A percentile compares a stretch with the other conserved stretches of the same genome.
These are phyloP conservation scores for Tephrocybe sp. DNA, from an alignment of 768 basidiomycete species.

Conservation along the genomic window DNA sequence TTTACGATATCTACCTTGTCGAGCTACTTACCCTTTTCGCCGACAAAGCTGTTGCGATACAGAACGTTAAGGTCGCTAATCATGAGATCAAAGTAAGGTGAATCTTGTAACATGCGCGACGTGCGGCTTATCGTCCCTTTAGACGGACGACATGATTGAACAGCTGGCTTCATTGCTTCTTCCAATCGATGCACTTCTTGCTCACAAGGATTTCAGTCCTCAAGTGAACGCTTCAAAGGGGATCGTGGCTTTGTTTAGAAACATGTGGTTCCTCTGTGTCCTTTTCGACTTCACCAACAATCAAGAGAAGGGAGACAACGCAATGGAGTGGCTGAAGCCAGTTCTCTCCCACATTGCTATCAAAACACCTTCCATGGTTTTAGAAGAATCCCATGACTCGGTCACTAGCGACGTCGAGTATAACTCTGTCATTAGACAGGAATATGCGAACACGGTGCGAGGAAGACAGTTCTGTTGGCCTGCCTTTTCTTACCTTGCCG, in stretches of 20 bases:
- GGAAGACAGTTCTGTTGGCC: not conserved
- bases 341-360: constrained; percentile 76
- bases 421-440: constrained; percentile 84
- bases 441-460: constrained; percentile 73
- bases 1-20: constrained; percentile 76
- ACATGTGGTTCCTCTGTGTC: constrained; percentile 91
- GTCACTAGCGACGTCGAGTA: constrained; percentile 89
- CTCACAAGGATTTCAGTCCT: constrained; percentile 66
- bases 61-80: constrained; percentile 70
- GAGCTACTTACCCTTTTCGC: constrained; percentile 84
- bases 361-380: constrained; percentile 82
- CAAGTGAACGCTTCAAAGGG: constrained; percentile 52
- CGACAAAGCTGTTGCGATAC: constrained; percentile 89
- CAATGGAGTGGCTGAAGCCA: constrained; percentile 77
- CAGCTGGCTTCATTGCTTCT: constrained; percentile 86
- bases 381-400: constrained; percentile 80
- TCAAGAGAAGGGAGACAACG: constrained; percentile 51
- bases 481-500: not conserved
- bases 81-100: constrained; percentile 58
- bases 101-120: not conserved
- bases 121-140: not conserved
- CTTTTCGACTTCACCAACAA: constrained; percentile 76
- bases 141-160: constrained; percentile 83
- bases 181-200: constrained; percentile 85
- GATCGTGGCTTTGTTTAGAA: constrained; percentile 78